These are phyloP conservation scores for Geranium brycei DNA, from an alignment of 345 rosid species.

Conservation along the genomic window DNA sequence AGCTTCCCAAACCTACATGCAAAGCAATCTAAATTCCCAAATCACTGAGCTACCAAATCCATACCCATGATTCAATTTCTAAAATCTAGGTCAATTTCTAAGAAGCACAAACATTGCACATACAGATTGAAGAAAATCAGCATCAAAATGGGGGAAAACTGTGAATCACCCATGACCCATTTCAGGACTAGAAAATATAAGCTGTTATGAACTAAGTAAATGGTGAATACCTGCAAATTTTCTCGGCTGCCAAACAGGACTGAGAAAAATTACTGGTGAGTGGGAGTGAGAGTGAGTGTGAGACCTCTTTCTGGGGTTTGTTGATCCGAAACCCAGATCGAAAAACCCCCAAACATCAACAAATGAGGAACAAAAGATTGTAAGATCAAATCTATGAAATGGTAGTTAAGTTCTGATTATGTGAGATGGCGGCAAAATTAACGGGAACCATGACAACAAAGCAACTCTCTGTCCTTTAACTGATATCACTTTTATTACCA, in stretches of 20 bases:
- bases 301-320: background rate
- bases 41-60: conserved; percentile 1
- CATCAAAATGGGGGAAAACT: background rate
- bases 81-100: too few species aligned
- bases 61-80: background rate
- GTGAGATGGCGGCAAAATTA: background rate
- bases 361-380: background rate
- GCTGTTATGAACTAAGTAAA: too few species aligned
- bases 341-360: background rate
- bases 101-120: too few species aligned
- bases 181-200: background rate
- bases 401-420: background rate
- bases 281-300: too few species aligned
- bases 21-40: background rate
- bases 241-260: background rate
- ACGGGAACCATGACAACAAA: background rate
- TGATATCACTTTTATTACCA: too few species aligned
- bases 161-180: background rate
- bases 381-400: background rate
- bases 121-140: too few species aligned
- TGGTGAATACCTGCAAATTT: background rate
- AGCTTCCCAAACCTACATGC: too few species aligned
- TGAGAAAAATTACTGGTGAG: background rate
- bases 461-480: background rate
- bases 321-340: background rate